A percentile compares a stretch with the other conserved stretches of the same genome.
Conservation (phyloP, 1,284 basidiomycete genomes). For the Termitomyces sp. region DNA sequence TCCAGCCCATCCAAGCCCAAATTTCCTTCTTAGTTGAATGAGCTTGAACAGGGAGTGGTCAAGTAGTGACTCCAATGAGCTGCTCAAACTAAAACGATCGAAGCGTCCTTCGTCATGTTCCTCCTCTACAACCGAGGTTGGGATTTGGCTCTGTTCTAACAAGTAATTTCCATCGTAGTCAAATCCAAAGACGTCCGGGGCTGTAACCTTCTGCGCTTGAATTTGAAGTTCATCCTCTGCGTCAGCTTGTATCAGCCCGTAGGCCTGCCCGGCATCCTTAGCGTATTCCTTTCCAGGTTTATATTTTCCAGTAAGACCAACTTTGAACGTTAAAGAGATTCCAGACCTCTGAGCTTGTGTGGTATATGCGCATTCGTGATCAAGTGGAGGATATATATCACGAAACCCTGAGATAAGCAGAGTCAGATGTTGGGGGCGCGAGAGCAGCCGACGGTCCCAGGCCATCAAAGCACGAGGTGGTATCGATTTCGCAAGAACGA, state of each 20-base stretch:
- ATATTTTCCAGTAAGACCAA: slow-evolving; percentile 49
- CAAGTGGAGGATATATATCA: slow-evolving; percentile 45
- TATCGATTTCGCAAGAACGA: slow-evolving; percentile 41
- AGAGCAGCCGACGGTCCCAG: slow-evolving; percentile 56
- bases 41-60: slow-evolving; percentile 47
- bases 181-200: slow-evolving; percentile 24
- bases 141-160: slow-evolving; percentile 18
- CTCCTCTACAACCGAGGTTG: slow-evolving; percentile 18
- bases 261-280: slow-evolving; percentile 40
- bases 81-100: slow-evolving; percentile 53
- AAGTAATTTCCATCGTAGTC: slow-evolving; percentile 21
- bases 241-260: slow-evolving; percentile 37
- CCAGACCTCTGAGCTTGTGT: slow-evolving; percentile 26
- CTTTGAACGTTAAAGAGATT: slow-evolving; percentile 41
- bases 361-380: slow-evolving; percentile 33
- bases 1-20: slow-evolving; percentile 57
- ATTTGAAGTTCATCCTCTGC: slow-evolving; percentile 36
- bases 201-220: slow-evolving; percentile 26
- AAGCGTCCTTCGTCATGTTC: slow-evolving; percentile 37
- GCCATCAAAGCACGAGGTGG: slow-evolving; percentile 53
- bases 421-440: slow-evolving; percentile 45
- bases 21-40: slow-evolving; percentile 44
- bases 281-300: slow-evolving; percentile 49
- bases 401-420: slow-evolving; percentile 54
- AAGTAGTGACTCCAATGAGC: slow-evolving; percentile 51